A percentile compares a stretch with the other conserved stretches of the same genome.
Conservation (phyloP, 345 rosid species). For the Cardiospermum halicacabum region DNA sequence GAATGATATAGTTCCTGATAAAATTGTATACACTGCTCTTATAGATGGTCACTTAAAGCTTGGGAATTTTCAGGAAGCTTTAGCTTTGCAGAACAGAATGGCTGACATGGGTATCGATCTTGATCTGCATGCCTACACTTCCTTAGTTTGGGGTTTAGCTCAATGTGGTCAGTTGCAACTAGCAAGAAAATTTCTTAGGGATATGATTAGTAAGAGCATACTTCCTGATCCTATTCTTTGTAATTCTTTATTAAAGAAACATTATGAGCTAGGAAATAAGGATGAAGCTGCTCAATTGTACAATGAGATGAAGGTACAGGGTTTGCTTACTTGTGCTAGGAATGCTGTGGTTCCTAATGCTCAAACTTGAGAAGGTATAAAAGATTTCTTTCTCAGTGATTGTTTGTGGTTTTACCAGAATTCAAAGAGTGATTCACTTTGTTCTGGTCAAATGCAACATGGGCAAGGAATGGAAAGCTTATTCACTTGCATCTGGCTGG, state of each 20-base stretch:
- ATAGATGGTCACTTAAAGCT: slow-evolving; percentile 63
- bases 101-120: slow-evolving; percentile 53
- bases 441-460: slow-evolving; percentile 12
- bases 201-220: slow-evolving; percentile 56
- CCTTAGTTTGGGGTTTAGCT: slow-evolving; percentile 55
- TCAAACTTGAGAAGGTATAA: slow-evolving; percentile 19
- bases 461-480: slow-evolving; percentile 1
- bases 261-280: slow-evolving; percentile 44
- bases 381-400: not conserved
- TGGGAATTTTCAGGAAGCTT: slow-evolving; percentile 45
- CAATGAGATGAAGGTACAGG: slow-evolving; percentile 40
- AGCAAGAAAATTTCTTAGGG: slow-evolving; percentile 50
- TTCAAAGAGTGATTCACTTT: not conserved
- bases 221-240: slow-evolving; percentile 60
- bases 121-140: slow-evolving; percentile 64
- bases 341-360: slow-evolving; percentile 24
- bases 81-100: slow-evolving; percentile 44
- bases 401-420: not conserved
- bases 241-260: slow-evolving; percentile 47
- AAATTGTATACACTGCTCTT: slow-evolving; percentile 49
- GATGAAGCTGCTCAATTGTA: slow-evolving; percentile 49
- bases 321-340: slow-evolving; percentile 25
- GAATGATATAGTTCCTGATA: slow-evolving; percentile 46
- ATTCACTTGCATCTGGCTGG: slow-evolving; percentile 6
- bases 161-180: slow-evolving; percentile 46